These are phyloP conservation scores for Mantamonas sphyraenae DNA, from an alignment of 78 protist species.

Conservation along the genomic window DNA sequence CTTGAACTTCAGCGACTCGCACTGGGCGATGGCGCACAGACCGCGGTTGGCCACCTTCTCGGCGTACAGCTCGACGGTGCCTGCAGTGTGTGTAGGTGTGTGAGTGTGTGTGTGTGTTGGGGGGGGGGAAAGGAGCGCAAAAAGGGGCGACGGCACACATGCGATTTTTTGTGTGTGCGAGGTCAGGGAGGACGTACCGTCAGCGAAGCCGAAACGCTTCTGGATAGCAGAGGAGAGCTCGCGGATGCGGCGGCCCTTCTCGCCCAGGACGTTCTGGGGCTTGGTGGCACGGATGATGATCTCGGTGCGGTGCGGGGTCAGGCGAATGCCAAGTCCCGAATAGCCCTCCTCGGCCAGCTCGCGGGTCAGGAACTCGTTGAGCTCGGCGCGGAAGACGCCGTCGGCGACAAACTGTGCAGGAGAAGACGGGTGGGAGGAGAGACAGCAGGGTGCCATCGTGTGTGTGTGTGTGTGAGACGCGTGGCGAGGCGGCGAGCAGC, in stretches of 20 bases:
- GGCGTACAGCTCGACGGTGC: constrained; percentile 87
- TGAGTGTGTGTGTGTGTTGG: too few species aligned
- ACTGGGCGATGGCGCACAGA: constrained; percentile 97
- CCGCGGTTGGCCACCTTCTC: constrained; percentile 94
- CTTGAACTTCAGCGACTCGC: constrained; percentile 95
- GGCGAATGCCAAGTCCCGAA: constrained; percentile 94
- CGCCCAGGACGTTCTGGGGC: constrained; percentile 89
- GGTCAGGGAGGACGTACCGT: too few species aligned
- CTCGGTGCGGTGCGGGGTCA: constrained; percentile 90
- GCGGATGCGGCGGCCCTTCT: constrained; percentile 93
- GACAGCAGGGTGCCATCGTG: too few species aligned
- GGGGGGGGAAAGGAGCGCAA: too few species aligned
- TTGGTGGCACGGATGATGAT: constrained; percentile 98
- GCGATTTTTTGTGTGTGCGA: too few species aligned
- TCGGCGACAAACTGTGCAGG: constrained; percentile 94
- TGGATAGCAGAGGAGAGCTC: constrained; percentile 94
- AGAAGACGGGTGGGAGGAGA: too few species aligned
- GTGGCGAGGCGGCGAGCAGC: too few species aligned
- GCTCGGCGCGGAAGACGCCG: constrained; percentile 99
- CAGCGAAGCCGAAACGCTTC: constrained; percentile 94
- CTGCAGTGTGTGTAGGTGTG: too few species aligned
- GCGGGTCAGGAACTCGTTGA: constrained; percentile 92
- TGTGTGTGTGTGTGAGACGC: too few species aligned
- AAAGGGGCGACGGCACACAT: too few species aligned
- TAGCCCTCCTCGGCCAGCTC: constrained; percentile 96